Evolutionary conservation across 169 alveolate species (phyloP).

Genomic region (Plasmodium coatneyi): DNA sequence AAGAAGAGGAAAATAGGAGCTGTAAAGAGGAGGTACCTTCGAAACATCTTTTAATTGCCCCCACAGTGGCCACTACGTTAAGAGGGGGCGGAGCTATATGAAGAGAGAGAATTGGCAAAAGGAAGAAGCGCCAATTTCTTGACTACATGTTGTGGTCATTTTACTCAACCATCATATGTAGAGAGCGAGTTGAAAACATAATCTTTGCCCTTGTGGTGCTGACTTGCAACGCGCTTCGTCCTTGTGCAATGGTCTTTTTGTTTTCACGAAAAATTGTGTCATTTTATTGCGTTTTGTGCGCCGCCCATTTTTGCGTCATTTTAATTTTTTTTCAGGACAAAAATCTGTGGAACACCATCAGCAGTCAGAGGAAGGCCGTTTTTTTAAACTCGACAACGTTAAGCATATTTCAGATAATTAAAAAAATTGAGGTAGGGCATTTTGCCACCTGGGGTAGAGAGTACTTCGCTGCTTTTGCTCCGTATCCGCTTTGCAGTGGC

Average conservation of each 20-base stretch:
- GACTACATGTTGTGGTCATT: background rate
- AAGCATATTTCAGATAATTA: slow-evolving; percentile 66
- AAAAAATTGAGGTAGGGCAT: slow-evolving; percentile 37
- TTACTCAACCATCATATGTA: background rate
- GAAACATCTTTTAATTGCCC: background rate
- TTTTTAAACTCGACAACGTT: slow-evolving; percentile 36
- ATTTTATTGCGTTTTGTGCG: background rate
- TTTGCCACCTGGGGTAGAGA: background rate
- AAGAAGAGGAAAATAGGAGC: slow-evolving; percentile 1
- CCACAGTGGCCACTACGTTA: background rate
- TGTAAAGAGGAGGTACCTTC: slow-evolving; percentile 51
- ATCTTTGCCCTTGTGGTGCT: background rate
- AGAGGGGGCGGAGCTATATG: background rate
- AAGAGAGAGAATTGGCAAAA: background rate
- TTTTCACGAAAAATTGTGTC: background rate
- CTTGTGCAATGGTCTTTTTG: background rate
- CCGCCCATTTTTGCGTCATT: background rate
- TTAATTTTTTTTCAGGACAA: slow-evolving; percentile 39
- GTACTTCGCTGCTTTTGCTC: background rate
- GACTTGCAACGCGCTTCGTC: background rate
- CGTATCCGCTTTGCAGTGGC: background rate
- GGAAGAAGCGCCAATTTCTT: background rate
- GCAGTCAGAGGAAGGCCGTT: slow-evolving; percentile 51
- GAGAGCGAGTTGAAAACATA: background rate
- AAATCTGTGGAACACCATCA: slow-evolving; percentile 32